phyloP scores from a whole-genome alignment of 148 eudicot genomes.

The Salicornia ramosissima region DNA sequence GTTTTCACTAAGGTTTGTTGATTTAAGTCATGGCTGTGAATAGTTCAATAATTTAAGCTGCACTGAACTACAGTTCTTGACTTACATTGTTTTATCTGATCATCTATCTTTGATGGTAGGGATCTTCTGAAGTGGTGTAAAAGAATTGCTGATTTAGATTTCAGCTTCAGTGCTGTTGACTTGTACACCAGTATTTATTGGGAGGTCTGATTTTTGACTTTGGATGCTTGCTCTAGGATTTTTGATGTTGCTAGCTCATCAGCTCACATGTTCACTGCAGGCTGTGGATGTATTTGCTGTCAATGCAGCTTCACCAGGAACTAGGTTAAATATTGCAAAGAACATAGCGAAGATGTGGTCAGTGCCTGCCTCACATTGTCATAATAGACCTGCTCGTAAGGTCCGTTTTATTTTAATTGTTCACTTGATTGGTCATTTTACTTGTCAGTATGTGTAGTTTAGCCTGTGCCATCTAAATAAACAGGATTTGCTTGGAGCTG shows the following conservation, averaged over 20 bases:
- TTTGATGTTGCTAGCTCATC: background rate
- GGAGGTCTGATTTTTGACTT: slow-evolving; percentile 48
- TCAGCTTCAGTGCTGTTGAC: slow-evolving; percentile 31
- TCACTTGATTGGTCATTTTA: background rate
- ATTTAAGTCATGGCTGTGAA: background rate
- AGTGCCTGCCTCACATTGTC: slow-evolving; percentile 42
- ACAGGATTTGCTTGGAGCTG: slow-evolving; percentile 51
- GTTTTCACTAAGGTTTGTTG: slow-evolving; percentile 65
- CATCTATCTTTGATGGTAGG: slow-evolving; percentile 32
- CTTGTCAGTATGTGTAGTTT: background rate
- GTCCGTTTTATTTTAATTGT: slow-evolving; percentile 24
- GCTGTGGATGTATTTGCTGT: slow-evolving; percentile 89
- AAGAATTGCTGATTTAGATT: slow-evolving; percentile 64
- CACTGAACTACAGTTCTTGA: background rate
- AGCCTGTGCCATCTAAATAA: slow-evolving; percentile 13
- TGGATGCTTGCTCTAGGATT: background rate
- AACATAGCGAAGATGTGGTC: slow-evolving; percentile 62
- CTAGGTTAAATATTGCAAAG: slow-evolving; percentile 44
- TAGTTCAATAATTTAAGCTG: slow-evolving; percentile 2
- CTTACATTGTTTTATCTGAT: background rate
- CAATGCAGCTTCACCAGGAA: slow-evolving; percentile 50
- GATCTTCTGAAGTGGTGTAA: slow-evolving; percentile 91
- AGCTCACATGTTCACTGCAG: slow-evolving; percentile 33
- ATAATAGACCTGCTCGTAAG: slow-evolving; percentile 68
- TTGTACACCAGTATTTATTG: slow-evolving; percentile 47